These are phyloP conservation scores for Mallotus nudiflorus DNA, from an alignment of 345 rosid genomes.

Conservation along the genomic window DNA sequence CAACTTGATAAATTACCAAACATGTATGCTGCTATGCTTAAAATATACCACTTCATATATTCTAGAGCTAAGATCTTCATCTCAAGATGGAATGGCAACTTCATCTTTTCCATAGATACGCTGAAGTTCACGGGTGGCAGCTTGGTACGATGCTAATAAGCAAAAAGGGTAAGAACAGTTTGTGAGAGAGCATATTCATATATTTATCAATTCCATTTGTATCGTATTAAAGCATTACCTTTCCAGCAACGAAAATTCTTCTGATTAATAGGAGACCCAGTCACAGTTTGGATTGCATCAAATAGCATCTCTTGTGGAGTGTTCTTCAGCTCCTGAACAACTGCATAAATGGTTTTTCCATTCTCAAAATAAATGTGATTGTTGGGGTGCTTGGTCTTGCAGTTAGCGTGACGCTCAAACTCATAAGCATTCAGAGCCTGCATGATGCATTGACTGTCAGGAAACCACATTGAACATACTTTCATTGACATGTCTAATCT, in stretches of 20 bases:
- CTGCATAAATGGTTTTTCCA: conserved; percentile 65
- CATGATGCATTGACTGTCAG: conserved; percentile 18
- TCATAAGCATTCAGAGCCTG: conserved; percentile 64
- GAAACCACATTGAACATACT: neutral
- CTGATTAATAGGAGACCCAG: conserved; percentile 56
- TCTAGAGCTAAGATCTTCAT: conserved; percentile 21
- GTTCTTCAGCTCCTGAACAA: conserved; percentile 67
- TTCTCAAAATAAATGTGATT: conserved; percentile 68
- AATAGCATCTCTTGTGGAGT: conserved; percentile 56
- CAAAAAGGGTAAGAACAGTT: neutral
- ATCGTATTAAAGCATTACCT: conserved; percentile 33
- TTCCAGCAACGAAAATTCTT: conserved; percentile 57
- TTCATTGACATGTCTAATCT: neutral
- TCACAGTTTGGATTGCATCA: conserved; percentile 52
- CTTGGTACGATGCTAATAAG: conserved; percentile 59
- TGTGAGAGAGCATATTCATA: conserved; percentile 10
- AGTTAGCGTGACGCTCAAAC: conserved; percentile 66
- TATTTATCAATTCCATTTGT: neutral
- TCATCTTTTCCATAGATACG: conserved; percentile 63
- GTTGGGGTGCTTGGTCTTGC: conserved; percentile 76
- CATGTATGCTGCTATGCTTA: conserved; percentile 23
- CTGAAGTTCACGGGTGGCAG: conserved; percentile 63
- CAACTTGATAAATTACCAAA: conserved; percentile 2
- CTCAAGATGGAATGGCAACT: conserved; percentile 35
- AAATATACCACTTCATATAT: conserved; percentile 19